Evolutionary conservation across 768 basidiomycete genomes (phyloP), one percentile per base, ranked within the genome.

Genomic region (Tephrocybe rancida): DNA sequence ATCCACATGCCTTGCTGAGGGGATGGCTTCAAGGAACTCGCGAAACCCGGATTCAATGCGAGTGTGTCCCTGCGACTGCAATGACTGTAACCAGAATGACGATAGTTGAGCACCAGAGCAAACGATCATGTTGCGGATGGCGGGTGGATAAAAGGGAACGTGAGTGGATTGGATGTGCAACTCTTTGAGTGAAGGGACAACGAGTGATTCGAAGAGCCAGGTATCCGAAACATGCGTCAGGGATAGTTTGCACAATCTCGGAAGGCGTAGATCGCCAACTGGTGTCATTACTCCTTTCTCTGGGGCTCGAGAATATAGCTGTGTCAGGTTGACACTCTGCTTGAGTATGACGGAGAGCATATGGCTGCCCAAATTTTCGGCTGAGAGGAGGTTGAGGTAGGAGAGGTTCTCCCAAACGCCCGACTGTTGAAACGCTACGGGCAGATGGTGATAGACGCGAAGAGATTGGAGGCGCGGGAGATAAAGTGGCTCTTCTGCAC

Each of bases 341-440:
- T 38, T 48, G 16, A 56, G 46, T 22, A 52, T 25, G 25, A 5
- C 7, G 27, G 9, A 18, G 10, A 56, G 41, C 21, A n/a, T 51
- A 19, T 16, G 10, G 10, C 39, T 35, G 8, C 52, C 41, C n/a
- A 52, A 18, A 29, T 21, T 22, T 11, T 22, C 21, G 22, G 41
- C 45, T 8, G 26, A 44, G 18, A 26, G 10, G 13, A 56, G 34
- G 25, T 52, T 37, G 22, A 56, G 55, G 21, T 22, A 42, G 8
- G 50, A 42, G 19, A 56, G 38, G 22, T 48, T 39, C 7, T 52
- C 32, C 55, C 55, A 56, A 11, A 52, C n/a, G 26, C 1, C n/a
- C 1, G 5, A 38, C 14, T 47, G 8, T 8, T 37, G 19, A 19
- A 56, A 43, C n/a, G 11, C 1, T 16, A 24, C 13, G 19, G 55